A percentile compares a stretch with the other conserved stretches of the same genome.
These are phyloP conservation scores for Pythium plurisporium DNA, from an alignment of 352 stramenopile species.

Conservation along the genomic window DNA sequence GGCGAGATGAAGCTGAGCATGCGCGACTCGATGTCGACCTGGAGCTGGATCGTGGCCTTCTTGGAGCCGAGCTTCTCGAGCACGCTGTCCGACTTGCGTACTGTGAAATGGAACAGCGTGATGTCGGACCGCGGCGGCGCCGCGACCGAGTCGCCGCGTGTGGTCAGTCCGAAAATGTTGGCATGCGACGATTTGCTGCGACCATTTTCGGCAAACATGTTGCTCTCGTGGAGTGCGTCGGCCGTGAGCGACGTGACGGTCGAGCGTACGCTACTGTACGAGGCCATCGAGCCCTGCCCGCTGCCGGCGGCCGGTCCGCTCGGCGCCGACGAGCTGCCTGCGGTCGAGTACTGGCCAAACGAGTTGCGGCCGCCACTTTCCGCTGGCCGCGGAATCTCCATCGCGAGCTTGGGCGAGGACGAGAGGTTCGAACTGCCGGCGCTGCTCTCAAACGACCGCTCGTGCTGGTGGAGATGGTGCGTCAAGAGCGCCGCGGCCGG, in stretches of 20 bases:
- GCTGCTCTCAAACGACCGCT: conserved; percentile 12
- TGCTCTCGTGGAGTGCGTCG: conserved; percentile 26
- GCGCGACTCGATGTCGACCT: conserved; percentile 76
- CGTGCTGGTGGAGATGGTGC: not conserved
- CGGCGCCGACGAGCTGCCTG: not conserved
- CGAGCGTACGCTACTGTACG: conserved; percentile 28
- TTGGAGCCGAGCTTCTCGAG: conserved; percentile 80
- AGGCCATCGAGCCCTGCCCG: not conserved
- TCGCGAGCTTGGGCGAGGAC: conserved; percentile 44
- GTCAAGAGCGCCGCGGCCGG: too few species aligned
- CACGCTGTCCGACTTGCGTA: conserved; percentile 83
- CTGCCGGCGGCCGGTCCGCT: conserved; percentile 34
- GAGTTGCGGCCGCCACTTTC: conserved; percentile 8
- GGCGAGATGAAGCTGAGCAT: conserved; percentile 83
- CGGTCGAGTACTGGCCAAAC: conserved; percentile 16
- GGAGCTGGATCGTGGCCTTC: conserved; percentile 75
- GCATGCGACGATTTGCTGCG: conserved; percentile 54
- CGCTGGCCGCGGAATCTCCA: conserved; percentile 39
- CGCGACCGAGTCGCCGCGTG: conserved; percentile 25
- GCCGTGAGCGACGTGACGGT: conserved; percentile 24
- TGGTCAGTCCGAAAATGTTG: conserved; percentile 75
- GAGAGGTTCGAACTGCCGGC: conserved; percentile 18
- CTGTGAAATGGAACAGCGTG: conserved; percentile 82
- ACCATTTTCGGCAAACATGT: conserved; percentile 60
- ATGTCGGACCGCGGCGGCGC: conserved; percentile 50